Evolutionary conservation across 768 basidiomycete species (phyloP).

Genomic region (Leucocoprinus leucothites): DNA sequence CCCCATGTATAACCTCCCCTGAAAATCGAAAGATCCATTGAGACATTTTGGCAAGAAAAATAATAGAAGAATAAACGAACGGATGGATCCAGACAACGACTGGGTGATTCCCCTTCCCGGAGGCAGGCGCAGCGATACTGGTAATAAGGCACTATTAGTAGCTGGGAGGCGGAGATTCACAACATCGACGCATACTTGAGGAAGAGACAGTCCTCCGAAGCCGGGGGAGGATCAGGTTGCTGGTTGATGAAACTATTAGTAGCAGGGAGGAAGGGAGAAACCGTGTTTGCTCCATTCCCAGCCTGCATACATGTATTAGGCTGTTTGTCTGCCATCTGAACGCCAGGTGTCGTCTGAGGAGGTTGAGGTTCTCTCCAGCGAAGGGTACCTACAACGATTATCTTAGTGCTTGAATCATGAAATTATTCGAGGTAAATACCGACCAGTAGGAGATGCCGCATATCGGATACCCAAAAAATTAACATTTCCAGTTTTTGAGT

Average conservation of each 20-base stretch:
- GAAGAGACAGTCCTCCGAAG: not conserved
- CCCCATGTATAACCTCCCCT: constrained; percentile 11
- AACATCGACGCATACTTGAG: not conserved
- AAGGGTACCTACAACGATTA: not conserved
- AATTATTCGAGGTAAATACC: not conserved
- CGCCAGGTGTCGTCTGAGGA: not conserved
- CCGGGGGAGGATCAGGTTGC: not conserved
- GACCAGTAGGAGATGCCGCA: constrained; percentile 42
- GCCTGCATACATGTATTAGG: not conserved
- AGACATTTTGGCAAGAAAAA: not conserved
- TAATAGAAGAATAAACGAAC: constrained; percentile 12
- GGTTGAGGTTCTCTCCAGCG: not conserved
- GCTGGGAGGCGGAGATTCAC: no score
- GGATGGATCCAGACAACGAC: constrained; percentile 44
- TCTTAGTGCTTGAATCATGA: not conserved
- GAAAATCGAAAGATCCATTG: not conserved
- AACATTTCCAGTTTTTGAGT: constrained; percentile 29
- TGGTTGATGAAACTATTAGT: no score
- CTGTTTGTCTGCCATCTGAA: not conserved
- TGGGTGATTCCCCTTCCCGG: constrained; percentile 26
- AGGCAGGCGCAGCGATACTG: constrained; percentile 35
- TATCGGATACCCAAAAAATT: constrained; percentile 43
- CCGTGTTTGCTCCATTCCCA: not conserved
- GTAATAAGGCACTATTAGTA: no score
- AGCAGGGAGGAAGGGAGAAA: no score